Evolutionary conservation across 1,284 basidiomycete species (phyloP), one percentile per base, ranked within the genome.

Genomic region (Trichosporon sp.): DNA sequence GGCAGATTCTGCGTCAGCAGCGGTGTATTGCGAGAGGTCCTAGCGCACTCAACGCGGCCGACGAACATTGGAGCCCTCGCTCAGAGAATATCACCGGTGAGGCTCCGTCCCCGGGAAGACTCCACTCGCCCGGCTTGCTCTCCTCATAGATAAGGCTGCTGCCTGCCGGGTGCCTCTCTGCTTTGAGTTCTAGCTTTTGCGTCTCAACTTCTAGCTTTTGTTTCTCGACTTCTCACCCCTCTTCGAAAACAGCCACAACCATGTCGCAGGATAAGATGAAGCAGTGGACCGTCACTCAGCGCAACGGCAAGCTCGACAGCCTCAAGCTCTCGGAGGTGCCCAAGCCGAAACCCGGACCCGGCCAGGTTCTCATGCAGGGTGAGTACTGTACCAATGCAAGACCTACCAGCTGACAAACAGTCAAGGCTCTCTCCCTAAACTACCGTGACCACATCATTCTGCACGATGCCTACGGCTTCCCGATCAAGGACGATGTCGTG

Each of bases 401-500:
- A n/a, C 5, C 4, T 52, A 6, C 16, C 31, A 14, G 14, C 58
- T 64, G n/a, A 63, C 61, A 3, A 13, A 4, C 40, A 69, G 68
- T 70, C 52, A 59, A 70, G 44, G 69, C 69, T 9, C 31, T 63
- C 5, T 70, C 69, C 16, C 61, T 70, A 56, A 70, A 70, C 59
- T 70, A 63, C 44, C 62, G 69, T 29, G 69, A 70, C 54, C 62
- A 66, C 19, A 34, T 37, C 13, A 54, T 62, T 27, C 31, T 27
- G n/a, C 33, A 61, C 56, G 59, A 61, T 49, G 57, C 58, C 9
- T 70, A 68, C 61, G 56, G 61, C 11, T 63, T 63, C 58, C 59
- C 61, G 8, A 31, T 62, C 44, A 58, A 56, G 58, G 61, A 61
- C 33, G 13, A 19, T 16, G 34, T 67, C 31, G 62, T 70, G 40